Percentiles rank a stretch among this genome's conserved stretches.
These are phyloP conservation scores for Alternaria brassicicola DNA, from an alignment of 2,329 filamentous ascomycete species.

Conservation along the genomic window DNA sequence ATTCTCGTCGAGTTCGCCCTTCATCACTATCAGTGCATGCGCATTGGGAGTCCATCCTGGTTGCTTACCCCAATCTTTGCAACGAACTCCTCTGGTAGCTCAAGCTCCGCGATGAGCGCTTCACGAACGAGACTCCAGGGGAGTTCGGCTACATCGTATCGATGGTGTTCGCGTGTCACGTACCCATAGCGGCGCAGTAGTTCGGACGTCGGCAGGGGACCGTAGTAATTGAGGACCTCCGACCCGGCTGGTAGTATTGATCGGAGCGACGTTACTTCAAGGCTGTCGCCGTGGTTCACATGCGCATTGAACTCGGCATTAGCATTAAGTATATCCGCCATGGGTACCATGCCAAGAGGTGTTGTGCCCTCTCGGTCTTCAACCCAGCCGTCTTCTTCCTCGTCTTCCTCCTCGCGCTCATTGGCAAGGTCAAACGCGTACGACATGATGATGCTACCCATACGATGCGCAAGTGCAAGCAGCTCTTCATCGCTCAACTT, in stretches of 20 bases:
- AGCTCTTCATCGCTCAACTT: constrained; percentile 16
- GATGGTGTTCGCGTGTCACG: constrained; percentile 25
- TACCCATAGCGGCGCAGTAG: constrained; percentile 32
- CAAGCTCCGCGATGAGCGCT: constrained; percentile 10
- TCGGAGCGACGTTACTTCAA: constrained; percentile 5
- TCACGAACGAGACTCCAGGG: constrained; percentile 20
- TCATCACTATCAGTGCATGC: neutral
- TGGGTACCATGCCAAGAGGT: constrained; percentile 34
- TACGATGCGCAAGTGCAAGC: constrained; percentile 27
- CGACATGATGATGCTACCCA: constrained; percentile 34
- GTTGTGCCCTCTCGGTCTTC: constrained; percentile 30
- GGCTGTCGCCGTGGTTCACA: constrained; percentile 29
- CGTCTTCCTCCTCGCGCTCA: constrained; percentile 22
- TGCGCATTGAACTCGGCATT: constrained; percentile 35
- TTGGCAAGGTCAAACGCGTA: constrained; percentile 33
- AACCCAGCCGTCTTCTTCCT: constrained; percentile 33
- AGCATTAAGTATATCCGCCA: constrained; percentile 34
- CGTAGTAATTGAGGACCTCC: constrained; percentile 34
- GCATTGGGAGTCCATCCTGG: neutral
- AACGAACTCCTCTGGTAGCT: constrained; percentile 7
- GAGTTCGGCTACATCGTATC: constrained; percentile 30
- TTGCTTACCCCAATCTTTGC: constrained; percentile 12
- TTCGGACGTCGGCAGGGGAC: constrained; percentile 30
- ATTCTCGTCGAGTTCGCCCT: constrained; percentile 3
- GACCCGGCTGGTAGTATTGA: constrained; percentile 11